phyloP scores from a whole-genome alignment of 331 rosid species.

The Pyrus hybrid region DNA sequence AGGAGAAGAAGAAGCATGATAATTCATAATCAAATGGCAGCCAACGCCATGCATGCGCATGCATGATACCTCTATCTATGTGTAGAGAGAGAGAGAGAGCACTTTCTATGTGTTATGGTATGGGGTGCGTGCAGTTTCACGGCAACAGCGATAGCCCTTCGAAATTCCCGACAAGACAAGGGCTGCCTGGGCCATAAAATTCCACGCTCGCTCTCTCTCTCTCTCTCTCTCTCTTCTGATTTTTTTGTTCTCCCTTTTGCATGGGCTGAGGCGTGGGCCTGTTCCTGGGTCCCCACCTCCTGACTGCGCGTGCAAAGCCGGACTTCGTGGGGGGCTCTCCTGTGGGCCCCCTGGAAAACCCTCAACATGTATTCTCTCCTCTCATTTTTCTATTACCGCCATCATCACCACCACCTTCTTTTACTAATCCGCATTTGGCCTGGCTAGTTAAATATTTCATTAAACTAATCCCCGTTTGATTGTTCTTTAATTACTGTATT shows the following conservation, averaged over 20 bases:
- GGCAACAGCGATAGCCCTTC: conserved; percentile 10
- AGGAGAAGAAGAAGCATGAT: background rate
- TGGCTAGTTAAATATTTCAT: background rate
- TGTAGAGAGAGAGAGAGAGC: no score
- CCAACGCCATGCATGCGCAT: background rate
- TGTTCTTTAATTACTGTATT: background rate
- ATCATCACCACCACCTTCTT: background rate
- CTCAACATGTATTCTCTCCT: background rate
- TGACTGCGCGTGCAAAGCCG: conserved; percentile 72
- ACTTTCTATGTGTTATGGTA: background rate
- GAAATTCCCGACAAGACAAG: conserved; percentile 12
- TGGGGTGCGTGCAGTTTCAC: background rate
- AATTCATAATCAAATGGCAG: no score
- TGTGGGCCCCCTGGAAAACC: conserved; percentile 14
- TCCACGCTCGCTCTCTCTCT: conserved; percentile 10
- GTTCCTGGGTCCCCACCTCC: conserved; percentile 27
- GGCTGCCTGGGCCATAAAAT: conserved; percentile 15
- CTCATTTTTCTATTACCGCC: conserved; percentile 6
- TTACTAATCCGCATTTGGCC: background rate
- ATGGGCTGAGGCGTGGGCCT: conserved; percentile 38
- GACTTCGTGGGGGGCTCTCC: conserved; percentile 55
- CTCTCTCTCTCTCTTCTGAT: background rate
- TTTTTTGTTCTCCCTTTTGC: conserved; percentile 7
- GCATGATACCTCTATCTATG: background rate
- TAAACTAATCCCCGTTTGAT: background rate